These are phyloP conservation scores for Neurospora sp. DNA, from an alignment of 495 filamentous ascomycete genomes.

Conservation along the genomic window DNA sequence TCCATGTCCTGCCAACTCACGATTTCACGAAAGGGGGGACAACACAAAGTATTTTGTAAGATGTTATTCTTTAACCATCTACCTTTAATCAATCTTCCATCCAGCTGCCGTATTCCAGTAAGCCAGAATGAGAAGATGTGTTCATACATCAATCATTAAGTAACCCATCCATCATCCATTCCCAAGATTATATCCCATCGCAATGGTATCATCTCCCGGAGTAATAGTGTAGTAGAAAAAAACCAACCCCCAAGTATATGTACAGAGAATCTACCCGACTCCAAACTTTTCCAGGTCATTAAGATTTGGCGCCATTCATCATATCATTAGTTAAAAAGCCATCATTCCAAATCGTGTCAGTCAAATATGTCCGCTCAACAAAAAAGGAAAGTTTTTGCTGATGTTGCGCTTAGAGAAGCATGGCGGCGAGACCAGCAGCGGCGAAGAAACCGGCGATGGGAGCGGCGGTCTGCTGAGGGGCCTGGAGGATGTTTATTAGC, in stretches of 20 bases:
- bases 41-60: background rate
- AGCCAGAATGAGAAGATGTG: background rate
- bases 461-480: conserved; percentile 19
- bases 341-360: background rate
- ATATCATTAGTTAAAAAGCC: background rate
- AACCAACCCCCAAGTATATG: background rate
- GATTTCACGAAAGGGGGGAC: background rate
- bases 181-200: background rate
- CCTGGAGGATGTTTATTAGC: conserved; percentile 2
- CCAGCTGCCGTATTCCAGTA: background rate
- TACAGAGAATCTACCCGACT: background rate
- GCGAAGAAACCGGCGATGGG: conserved; percentile 23
- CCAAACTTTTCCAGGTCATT: background rate
- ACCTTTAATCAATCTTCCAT: background rate
- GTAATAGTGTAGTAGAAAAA: background rate
- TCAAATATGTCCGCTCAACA: background rate
- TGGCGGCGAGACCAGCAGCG: conserved; percentile 25
- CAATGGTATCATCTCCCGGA: background rate
- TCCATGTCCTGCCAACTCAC: background rate
- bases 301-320: background rate
- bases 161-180: background rate
- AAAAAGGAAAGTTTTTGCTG: background rate
- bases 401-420: conserved; percentile 16
- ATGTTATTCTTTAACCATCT: background rate
- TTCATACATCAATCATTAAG: background rate